A percentile compares a stretch with the other conserved stretches of the same genome.
These are phyloP conservation scores for Monosporascus ibericus DNA, from an alignment of 2,329 filamentous ascomycete species.

Conservation along the genomic window DNA sequence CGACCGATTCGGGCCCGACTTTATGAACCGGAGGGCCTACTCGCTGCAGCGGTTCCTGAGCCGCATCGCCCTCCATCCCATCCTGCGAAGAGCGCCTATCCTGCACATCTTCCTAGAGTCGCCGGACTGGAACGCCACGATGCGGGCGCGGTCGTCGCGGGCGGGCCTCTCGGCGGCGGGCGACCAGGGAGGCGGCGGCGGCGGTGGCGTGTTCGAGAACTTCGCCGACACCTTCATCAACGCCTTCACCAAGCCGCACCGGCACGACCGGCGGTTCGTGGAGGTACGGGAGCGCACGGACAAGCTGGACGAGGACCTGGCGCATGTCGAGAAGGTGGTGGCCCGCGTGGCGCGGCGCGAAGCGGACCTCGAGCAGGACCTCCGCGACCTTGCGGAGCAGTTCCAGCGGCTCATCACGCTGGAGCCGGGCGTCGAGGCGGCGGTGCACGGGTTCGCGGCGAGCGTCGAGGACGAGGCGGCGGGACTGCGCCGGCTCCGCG, in stretches of 20 bases:
- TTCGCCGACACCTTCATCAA: constrained; percentile 96
- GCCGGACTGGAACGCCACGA: constrained; percentile 92
- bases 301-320: constrained; percentile 90
- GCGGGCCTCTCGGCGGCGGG: constrained; percentile 40
- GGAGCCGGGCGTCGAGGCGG: constrained; percentile 77
- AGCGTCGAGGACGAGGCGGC: constrained; percentile 78
- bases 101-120: constrained; percentile 89
- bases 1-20: constrained; percentile 90
- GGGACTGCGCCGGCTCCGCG: constrained; percentile 74
- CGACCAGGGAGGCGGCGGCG: constrained; percentile 32
- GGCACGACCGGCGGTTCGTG: constrained; percentile 88
- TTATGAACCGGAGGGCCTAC: constrained; percentile 80
- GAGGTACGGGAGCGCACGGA: constrained; percentile 89
- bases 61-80: constrained; percentile 80
- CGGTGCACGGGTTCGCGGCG: constrained; percentile 79
- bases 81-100: constrained; percentile 75
- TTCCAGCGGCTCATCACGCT: constrained; percentile 89
- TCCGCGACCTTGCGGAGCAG: constrained; percentile 83
- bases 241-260: constrained; percentile 93
- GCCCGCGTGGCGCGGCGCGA: constrained; percentile 84
- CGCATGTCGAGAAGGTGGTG: constrained; percentile 92
- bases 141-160: constrained; percentile 70
- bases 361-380: constrained; percentile 79
- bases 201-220: constrained; percentile 80
- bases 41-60: constrained; percentile 88